phyloP scores from a whole-genome alignment of 129 eudicot species.

The Centrapalus pauciflorus region DNA sequence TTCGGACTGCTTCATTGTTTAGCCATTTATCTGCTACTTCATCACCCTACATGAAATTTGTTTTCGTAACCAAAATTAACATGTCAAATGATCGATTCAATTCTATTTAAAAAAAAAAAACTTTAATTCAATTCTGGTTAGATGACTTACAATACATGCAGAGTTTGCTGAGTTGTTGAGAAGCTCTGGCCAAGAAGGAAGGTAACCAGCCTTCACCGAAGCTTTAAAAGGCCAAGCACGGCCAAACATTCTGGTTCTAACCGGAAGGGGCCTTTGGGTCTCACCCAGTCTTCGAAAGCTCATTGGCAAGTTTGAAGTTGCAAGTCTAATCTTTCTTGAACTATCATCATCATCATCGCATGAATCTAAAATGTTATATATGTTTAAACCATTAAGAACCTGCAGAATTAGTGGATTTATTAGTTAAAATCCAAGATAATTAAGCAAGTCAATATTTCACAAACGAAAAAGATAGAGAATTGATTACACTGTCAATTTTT shows the following conservation, averaged over 20 bases:
- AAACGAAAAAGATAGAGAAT: not conserved
- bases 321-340: conserved; percentile 28
- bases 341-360: conserved; percentile 68
- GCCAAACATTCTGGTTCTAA: conserved; percentile 92
- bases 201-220: conserved; percentile 78
- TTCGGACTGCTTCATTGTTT: conserved; percentile 36
- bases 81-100: no score
- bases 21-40: conserved; percentile 44
- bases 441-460: not conserved
- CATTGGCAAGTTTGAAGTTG: conserved; percentile 43
- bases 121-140: not conserved
- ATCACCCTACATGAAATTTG: conserved; percentile 59
- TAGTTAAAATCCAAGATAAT: not conserved
- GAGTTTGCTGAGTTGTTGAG: conserved; percentile 41
- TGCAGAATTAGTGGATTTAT: no score
- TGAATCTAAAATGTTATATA: conserved; percentile 86
- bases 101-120: no score
- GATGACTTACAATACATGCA: conserved; percentile 72
- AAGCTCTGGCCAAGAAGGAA: conserved; percentile 95
- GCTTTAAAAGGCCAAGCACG: conserved; percentile 99
- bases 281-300: conserved; percentile 90
- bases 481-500: conserved; percentile 59
- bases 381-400: conserved; percentile 60
- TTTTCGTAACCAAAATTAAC: no score
- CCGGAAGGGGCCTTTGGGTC: conserved; percentile 86